These are phyloP conservation scores for Aegilops umbellulata DNA, from an alignment of 176 grass and related monocot species.

Conservation along the genomic window DNA sequence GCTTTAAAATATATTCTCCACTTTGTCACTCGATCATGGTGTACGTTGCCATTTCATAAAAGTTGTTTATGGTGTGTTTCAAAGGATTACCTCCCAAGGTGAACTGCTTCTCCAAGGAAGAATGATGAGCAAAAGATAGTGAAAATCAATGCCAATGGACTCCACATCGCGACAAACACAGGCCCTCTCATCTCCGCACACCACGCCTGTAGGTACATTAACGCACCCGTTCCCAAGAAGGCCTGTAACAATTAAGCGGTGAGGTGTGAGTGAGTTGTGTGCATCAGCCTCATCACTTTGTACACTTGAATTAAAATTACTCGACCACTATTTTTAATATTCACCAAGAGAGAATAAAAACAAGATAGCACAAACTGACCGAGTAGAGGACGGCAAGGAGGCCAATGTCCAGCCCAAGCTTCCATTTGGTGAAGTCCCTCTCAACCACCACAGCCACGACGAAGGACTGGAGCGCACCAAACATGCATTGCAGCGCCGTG, in stretches of 20 bases:
- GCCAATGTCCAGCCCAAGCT: slow-evolving; percentile 51
- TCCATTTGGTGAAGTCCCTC: slow-evolving; percentile 54
- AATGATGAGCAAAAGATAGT: slow-evolving; percentile 61
- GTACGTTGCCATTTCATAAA: not conserved
- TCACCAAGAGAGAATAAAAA: not conserved
- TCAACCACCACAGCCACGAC: slow-evolving; percentile 48
- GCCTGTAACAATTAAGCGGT: not conserved
- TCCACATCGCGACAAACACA: slow-evolving; percentile 60
- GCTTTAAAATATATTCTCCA: too few relatives aligned
- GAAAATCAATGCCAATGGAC: slow-evolving; percentile 49
- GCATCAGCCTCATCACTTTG: not conserved
- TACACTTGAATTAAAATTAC: not conserved
- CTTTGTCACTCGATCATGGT: too few relatives aligned
- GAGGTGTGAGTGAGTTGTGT: not conserved
- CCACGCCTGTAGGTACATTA: slow-evolving; percentile 77
- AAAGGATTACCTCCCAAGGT: slow-evolving; percentile 47
- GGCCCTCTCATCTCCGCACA: slow-evolving; percentile 66
- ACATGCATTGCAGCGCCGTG: slow-evolving; percentile 39
- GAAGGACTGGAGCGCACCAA: slow-evolving; percentile 54
- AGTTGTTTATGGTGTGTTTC: not conserved
- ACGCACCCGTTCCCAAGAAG: slow-evolving; percentile 44
- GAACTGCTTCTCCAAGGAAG: slow-evolving; percentile 54
- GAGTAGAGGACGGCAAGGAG: slow-evolving; percentile 53
- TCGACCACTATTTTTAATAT: not conserved
- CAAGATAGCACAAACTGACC: not conserved